phyloP scores from a whole-genome alignment of 768 basidiomycete genomes.

The Auriscalpium vulgare region DNA sequence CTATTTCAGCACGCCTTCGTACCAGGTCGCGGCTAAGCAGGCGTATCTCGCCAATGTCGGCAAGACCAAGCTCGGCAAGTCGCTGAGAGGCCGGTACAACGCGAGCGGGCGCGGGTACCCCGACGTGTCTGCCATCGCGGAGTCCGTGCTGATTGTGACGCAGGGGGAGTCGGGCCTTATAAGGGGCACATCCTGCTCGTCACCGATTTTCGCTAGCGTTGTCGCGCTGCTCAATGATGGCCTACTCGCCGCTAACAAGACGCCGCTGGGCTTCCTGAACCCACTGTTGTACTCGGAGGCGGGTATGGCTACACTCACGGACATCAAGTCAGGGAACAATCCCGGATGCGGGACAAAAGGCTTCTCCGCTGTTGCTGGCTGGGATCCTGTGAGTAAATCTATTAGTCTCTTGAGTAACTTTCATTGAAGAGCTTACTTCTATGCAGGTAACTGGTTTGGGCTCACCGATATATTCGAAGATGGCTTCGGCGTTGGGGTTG shows the following conservation, averaged over 20 bases:
- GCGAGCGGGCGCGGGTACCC: constrained; percentile 6
- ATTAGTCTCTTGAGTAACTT: neutral
- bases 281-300: constrained; percentile 14
- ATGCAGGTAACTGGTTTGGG: constrained; percentile 45
- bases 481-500: constrained; percentile 31
- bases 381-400: constrained; percentile 22
- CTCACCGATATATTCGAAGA: constrained; percentile 43
- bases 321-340: constrained; percentile 9
- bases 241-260: constrained; percentile 12
- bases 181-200: constrained; percentile 1
- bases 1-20: constrained; percentile 9
- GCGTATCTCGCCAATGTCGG: constrained; percentile 4
- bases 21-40: constrained; percentile 6
- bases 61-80: neutral
- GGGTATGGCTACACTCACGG: neutral
- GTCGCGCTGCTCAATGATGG: constrained; percentile 16
- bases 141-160: constrained; percentile 3
- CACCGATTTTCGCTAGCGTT: constrained; percentile 13
- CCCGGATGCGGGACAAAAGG: constrained; percentile 25
- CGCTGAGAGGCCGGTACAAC: constrained; percentile 4
- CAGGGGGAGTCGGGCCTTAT: neutral
- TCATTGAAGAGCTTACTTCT: neutral
- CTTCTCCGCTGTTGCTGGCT: constrained; percentile 21
- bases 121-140: constrained; percentile 11
- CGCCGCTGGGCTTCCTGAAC: neutral